phyloP scores from a whole-genome alignment of 805 yeast genomes.

The Allodekkera sacchari region DNA sequence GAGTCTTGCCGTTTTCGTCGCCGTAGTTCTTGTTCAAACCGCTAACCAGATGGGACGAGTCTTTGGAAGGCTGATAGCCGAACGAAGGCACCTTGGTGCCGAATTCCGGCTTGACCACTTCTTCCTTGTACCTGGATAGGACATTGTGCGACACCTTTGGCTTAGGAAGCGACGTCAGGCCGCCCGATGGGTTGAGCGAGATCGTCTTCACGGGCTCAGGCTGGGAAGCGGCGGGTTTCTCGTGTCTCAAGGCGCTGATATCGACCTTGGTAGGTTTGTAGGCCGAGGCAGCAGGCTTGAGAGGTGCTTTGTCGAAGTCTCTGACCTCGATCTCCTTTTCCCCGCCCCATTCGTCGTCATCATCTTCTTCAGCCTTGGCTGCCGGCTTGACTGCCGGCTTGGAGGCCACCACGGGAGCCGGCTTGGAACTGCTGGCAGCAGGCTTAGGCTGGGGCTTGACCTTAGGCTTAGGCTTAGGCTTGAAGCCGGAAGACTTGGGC shows the following conservation, averaged over 20 bases:
- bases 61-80: slow-evolving; percentile 24
- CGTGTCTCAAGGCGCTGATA: slow-evolving; percentile 42
- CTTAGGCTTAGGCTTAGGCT: slow-evolving; percentile 21
- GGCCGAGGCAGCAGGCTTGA: slow-evolving; percentile 49
- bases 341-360: slow-evolving; percentile 63
- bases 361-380: slow-evolving; percentile 13
- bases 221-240: slow-evolving; percentile 11
- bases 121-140: slow-evolving; percentile 37
- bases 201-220: slow-evolving; percentile 15
- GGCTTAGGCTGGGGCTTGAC: slow-evolving; percentile 23
- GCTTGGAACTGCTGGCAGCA: slow-evolving; percentile 8
- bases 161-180: slow-evolving; percentile 56
- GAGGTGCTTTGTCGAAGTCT: slow-evolving; percentile 42
- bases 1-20: slow-evolving; percentile 72
- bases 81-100: slow-evolving; percentile 27
- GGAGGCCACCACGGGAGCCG: slow-evolving; percentile 17
- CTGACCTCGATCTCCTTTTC: slow-evolving; percentile 50
- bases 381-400: slow-evolving; percentile 11
- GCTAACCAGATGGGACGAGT: slow-evolving; percentile 40
- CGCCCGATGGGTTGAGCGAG: slow-evolving; percentile 33
- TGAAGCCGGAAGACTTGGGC: slow-evolving; percentile 16
- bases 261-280: slow-evolving; percentile 61
- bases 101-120: slow-evolving; percentile 25
- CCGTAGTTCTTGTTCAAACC: slow-evolving; percentile 59
- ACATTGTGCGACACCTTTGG: slow-evolving; percentile 46